phyloP scores from a whole-genome alignment of 2,329 filamentous ascomycete genomes.

The Cladorrhinum sp. region DNA sequence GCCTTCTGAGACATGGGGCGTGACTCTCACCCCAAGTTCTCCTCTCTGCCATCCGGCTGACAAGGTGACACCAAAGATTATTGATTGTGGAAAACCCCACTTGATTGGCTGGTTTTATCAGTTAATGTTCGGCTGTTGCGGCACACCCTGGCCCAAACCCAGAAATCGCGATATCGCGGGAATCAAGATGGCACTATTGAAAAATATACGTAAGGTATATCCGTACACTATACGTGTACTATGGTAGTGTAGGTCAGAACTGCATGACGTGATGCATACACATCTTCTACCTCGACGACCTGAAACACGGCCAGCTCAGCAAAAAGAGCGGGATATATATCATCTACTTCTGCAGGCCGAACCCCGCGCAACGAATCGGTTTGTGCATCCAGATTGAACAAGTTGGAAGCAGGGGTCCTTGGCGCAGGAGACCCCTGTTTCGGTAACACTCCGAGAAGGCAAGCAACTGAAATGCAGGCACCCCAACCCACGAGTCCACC shows the following conservation, averaged over 20 bases:
- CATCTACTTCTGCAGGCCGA: not conserved
- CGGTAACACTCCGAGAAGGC: conserved; percentile 7
- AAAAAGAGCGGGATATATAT: not conserved
- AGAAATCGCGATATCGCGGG: not conserved
- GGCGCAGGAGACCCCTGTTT: conserved; percentile 8
- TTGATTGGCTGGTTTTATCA: too few species aligned
- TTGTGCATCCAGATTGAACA: not conserved
- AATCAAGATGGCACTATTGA: conserved; percentile 1
- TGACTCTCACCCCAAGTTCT: not conserved
- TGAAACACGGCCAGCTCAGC: conserved; percentile 7
- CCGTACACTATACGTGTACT: too few species aligned
- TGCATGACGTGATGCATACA: conserved; percentile 7
- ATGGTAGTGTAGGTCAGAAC: too few species aligned
- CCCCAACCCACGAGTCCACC: not conserved
- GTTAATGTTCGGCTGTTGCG: conserved; percentile 1
- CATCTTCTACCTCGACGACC: not conserved
- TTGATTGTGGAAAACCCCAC: too few species aligned
- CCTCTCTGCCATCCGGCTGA: not conserved
- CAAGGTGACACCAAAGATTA: not conserved
- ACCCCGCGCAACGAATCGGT: conserved; percentile 4
- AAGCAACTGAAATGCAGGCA: not conserved
- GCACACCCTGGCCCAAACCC: conserved; percentile 2
- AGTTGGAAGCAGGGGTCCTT: not conserved
- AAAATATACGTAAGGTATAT: too few species aligned
- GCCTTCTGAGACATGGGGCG: not conserved